phyloP scores from a whole-genome alignment of 257 asterid genomes.

The Leonotis leonurus region DNA sequence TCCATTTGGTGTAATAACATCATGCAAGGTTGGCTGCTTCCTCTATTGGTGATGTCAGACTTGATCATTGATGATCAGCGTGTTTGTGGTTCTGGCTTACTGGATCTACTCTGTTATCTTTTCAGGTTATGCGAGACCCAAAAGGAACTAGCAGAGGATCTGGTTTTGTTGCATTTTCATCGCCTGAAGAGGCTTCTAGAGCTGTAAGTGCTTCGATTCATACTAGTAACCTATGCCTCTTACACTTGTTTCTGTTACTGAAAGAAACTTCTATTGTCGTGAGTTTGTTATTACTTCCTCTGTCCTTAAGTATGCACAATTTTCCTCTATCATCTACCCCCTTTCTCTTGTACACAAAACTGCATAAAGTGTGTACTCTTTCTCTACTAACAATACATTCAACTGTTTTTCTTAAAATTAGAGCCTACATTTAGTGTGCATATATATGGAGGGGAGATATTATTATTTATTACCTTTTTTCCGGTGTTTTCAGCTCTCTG shows the following conservation, averaged over 20 bases:
- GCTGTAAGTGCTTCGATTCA: slow-evolving; percentile 46
- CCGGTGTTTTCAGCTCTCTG: slow-evolving; percentile 47
- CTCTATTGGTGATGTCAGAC: background rate
- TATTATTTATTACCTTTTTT: background rate
- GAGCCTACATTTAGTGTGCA: too few relatives aligned
- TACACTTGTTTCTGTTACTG: background rate
- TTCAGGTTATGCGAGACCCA: slow-evolving; percentile 86
- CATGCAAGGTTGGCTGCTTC: slow-evolving; percentile 69
- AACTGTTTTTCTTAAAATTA: too few relatives aligned
- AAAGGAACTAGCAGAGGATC: slow-evolving; percentile 88
- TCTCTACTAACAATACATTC: too few relatives aligned
- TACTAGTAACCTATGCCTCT: background rate
- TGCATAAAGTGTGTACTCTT: too few relatives aligned
- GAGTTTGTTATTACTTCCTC: too few relatives aligned
- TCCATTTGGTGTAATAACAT: slow-evolving; percentile 70
- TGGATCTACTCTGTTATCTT: slow-evolving; percentile 2
- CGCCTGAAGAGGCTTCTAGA: slow-evolving; percentile 82
- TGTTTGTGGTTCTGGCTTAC: background rate
- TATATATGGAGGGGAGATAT: too few relatives aligned
- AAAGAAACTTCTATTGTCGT: background rate
- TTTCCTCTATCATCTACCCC: too few relatives aligned
- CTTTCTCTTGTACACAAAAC: too few relatives aligned
- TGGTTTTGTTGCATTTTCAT: slow-evolving; percentile 92
- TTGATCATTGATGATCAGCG: background rate
- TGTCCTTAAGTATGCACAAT: too few relatives aligned